Evolutionary conservation across 345 rosid genomes (phyloP), one percentile per base, ranked within the genome.

Genomic region (Brassica juncea): DNA sequence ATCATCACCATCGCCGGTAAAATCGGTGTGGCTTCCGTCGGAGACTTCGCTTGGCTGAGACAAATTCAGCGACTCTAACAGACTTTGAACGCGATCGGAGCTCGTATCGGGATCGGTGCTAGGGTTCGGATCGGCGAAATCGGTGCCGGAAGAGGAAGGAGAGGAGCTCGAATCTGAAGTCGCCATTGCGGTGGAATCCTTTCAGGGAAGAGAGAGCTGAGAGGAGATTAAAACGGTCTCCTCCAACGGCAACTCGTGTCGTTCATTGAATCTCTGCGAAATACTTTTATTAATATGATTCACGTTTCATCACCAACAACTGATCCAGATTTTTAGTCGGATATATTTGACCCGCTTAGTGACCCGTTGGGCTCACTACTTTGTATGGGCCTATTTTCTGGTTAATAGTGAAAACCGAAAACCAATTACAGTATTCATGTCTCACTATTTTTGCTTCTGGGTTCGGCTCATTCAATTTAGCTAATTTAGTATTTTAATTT

Each of bases 111-210:
- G 84, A 81, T 75, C 83, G 64, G 80, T 6, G 28, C 72, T 27
- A 60, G 84, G 83, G 75, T 77, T 79, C 57, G 71, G 59, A 59
- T 81, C 79, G 83, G 83, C 74, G 74, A 69, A 57, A n/a, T 79
- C 86, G 52, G 81, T 76, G 52, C 19, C 77, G 21, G 81, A 59
- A 3, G 82, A 69, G 31, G 86, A 77, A 12, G 83, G 65, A 47
- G 84, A 75, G 3, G 84, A 83, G 72, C 75, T 76, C 10, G 83
- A 83, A 85, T 39, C 80, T 19, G 70, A 75, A 37, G 84, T 74
- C 83, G 71, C 49, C 66, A 57, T 73, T 32, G 49, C 31, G 14
- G 15, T 28, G 58, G 15, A 27, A 25, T 35, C 7, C 4, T 27
- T 34, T 55, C 27, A 37, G n/a, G 31, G 62, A 52, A 52, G 70